These are phyloP conservation scores for Dalbergia oliveri DNA, from an alignment of 306 rosid genomes.

Conservation along the genomic window DNA sequence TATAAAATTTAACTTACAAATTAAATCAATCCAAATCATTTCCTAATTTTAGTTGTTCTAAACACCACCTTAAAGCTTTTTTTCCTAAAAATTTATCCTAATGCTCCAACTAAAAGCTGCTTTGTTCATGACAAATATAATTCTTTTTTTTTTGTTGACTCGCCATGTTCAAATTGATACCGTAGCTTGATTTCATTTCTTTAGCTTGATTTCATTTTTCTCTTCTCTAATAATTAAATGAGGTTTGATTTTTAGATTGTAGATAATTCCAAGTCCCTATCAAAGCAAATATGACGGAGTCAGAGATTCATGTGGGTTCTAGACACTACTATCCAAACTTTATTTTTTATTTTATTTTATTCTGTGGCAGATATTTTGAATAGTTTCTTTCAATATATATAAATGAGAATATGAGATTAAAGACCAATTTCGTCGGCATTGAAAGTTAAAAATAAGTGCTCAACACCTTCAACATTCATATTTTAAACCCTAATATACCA, in stretches of 20 bases:
- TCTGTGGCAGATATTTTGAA: not conserved
- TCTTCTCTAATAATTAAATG: not conserved
- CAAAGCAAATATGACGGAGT: not conserved
- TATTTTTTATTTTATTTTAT: not conserved
- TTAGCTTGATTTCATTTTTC: not conserved
- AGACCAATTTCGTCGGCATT: not conserved
- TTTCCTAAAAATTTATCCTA: too few relatives aligned
- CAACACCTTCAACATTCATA: too few relatives aligned
- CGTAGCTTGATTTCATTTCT: not conserved
- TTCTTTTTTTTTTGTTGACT: not conserved
- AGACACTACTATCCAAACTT: not conserved
- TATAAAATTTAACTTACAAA: too few relatives aligned
- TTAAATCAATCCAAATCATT: too few relatives aligned
- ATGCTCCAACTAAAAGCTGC: not conserved
- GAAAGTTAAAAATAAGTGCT: not conserved
- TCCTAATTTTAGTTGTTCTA: too few relatives aligned
- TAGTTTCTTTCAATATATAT: not conserved
- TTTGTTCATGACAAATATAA: not conserved
- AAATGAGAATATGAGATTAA: not conserved
- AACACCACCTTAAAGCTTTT: too few relatives aligned
- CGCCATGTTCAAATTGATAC: not conserved
- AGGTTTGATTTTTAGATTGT: not conserved
- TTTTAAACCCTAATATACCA: not conserved
- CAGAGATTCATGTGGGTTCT: constrained; percentile 8
- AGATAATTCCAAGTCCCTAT: constrained; percentile 1